Conservation (phyloP, 805 yeast genomes). For the Monosporozyma servazzii region DNA sequence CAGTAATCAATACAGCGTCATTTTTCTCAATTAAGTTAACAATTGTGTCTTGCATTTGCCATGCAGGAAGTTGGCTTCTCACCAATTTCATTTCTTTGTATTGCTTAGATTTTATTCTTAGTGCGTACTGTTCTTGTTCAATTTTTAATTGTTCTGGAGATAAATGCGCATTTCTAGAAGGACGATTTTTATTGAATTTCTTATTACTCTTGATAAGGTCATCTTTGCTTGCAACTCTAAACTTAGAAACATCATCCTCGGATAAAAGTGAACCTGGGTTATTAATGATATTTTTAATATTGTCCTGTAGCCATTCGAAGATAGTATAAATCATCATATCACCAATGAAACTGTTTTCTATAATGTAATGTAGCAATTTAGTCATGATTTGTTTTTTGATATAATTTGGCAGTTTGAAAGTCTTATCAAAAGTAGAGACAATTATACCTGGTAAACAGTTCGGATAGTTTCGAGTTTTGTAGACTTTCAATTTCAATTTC, state of each 20-base stretch:
- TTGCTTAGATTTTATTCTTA: conserved; percentile 27
- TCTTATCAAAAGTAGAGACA: conserved; percentile 32
- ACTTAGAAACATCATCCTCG: background rate
- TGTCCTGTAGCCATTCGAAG: conserved; percentile 71
- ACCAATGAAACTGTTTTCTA: conserved; percentile 44
- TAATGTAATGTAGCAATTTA: conserved; percentile 37
- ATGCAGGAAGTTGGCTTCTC: conserved; percentile 71
- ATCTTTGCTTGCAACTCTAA: background rate
- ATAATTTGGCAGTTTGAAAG: conserved; percentile 56
- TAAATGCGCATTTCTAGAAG: conserved; percentile 8
- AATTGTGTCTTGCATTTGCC: conserved; percentile 54
- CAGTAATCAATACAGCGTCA: conserved; percentile 71
- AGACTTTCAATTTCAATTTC: conserved; percentile 30
- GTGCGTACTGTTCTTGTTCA: conserved; percentile 31
- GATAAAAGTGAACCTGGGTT: conserved; percentile 64
- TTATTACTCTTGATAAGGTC: background rate
- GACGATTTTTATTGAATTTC: conserved; percentile 5
- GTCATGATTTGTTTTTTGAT: conserved; percentile 50
- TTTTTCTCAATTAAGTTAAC: conserved; percentile 46
- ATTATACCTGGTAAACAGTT: conserved; percentile 60
- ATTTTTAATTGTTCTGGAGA: conserved; percentile 27
- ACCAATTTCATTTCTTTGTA: conserved; percentile 35
- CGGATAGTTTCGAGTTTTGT: conserved; percentile 52
- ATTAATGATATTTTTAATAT: conserved; percentile 46
- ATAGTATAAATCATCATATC: conserved; percentile 59